A percentile compares a stretch with the other conserved stretches of the same genome.
phyloP scores from a whole-genome alignment of 495 filamentous ascomycete species.

The Oidiodendron maius region DNA sequence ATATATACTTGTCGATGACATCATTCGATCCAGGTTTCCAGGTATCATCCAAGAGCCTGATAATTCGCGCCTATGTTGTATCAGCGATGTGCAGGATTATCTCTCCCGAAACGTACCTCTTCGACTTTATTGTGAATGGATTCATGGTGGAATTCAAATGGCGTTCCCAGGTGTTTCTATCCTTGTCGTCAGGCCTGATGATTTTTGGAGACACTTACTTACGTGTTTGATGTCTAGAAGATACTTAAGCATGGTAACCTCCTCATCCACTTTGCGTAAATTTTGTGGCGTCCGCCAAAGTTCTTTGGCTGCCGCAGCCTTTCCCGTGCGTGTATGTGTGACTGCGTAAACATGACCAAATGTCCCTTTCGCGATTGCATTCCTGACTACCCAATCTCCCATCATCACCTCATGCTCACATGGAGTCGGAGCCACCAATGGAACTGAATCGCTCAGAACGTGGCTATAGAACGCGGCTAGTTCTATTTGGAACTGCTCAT shows the following conservation, averaged over 20 bases:
- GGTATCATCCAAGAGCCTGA: slow-evolving; percentile 8
- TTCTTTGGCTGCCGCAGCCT: slow-evolving; percentile 17
- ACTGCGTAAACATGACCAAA: slow-evolving; percentile 15
- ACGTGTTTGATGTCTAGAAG: slow-evolving; percentile 7
- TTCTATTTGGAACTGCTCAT: too few species aligned
- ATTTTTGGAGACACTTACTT: not conserved
- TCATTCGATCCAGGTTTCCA: slow-evolving; percentile 10
- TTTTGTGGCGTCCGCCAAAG: slow-evolving; percentile 15
- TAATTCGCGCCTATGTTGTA: slow-evolving; percentile 7
- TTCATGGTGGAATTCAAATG: slow-evolving; percentile 10
- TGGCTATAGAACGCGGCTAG: too few species aligned
- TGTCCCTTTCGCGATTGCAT: slow-evolving; percentile 12
- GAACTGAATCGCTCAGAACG: too few species aligned
- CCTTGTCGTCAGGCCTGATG: not conserved
- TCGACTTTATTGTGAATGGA: slow-evolving; percentile 10
- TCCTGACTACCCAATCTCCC: slow-evolving; percentile 14
- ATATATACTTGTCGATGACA: slow-evolving; percentile 11
- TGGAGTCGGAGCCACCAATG: slow-evolving; percentile 13
- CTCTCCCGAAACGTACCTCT: slow-evolving; percentile 4
- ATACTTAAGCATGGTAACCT: slow-evolving; percentile 8
- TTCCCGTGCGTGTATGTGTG: slow-evolving; percentile 9
- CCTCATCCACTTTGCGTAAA: slow-evolving; percentile 6
- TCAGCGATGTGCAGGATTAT: not conserved
- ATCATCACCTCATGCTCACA: slow-evolving; percentile 13
- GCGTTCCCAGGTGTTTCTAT: slow-evolving; percentile 9